phyloP scores from a whole-genome alignment of 2,329 filamentous ascomycete genomes.

The Rasamsonia emersonii region DNA sequence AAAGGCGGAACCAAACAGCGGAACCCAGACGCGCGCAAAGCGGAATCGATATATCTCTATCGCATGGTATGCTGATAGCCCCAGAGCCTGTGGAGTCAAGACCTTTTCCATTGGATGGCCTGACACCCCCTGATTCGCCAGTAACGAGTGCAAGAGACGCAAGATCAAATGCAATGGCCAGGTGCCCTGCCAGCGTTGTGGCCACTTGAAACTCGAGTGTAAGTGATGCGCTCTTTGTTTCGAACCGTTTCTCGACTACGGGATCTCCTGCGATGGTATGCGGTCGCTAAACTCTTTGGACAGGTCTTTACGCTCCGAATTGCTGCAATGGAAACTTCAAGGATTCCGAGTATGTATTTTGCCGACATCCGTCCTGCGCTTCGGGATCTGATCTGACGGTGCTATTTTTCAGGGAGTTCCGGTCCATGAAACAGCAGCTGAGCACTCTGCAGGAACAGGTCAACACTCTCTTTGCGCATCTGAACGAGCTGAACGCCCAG shows the following conservation, averaged over 20 bases:
- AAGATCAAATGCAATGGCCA: constrained; percentile 64
- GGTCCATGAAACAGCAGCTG: constrained; percentile 68
- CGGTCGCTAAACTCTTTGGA: too few relatives aligned
- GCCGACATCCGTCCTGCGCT: not conserved
- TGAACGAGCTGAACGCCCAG: constrained; percentile 57
- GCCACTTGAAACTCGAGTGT: constrained; percentile 55
- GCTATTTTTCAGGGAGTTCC: constrained; percentile 68
- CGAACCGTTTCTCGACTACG: too few relatives aligned
- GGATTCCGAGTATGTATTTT: constrained; percentile 59
- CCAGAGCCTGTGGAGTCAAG: constrained; percentile 1
- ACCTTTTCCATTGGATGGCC: constrained; percentile 3
- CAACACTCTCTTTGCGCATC: constrained; percentile 61
- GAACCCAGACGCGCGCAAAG: constrained; percentile 49
- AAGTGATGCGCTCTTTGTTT: too few relatives aligned
- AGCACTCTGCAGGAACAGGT: constrained; percentile 74
- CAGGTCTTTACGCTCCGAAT: constrained; percentile 55
- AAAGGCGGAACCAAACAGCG: constrained; percentile 35
- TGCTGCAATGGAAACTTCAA: constrained; percentile 72
- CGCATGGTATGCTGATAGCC: constrained; percentile 45
- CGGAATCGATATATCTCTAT: constrained; percentile 61
- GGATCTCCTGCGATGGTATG: too few relatives aligned
- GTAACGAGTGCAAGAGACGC: constrained; percentile 57
- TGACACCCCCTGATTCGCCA: constrained; percentile 16
- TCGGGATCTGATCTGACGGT: constrained; percentile 1
- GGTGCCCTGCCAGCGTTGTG: constrained; percentile 56